phyloP scores from a whole-genome alignment of 306 rosid species.

The Cucumis cinereus region DNA sequence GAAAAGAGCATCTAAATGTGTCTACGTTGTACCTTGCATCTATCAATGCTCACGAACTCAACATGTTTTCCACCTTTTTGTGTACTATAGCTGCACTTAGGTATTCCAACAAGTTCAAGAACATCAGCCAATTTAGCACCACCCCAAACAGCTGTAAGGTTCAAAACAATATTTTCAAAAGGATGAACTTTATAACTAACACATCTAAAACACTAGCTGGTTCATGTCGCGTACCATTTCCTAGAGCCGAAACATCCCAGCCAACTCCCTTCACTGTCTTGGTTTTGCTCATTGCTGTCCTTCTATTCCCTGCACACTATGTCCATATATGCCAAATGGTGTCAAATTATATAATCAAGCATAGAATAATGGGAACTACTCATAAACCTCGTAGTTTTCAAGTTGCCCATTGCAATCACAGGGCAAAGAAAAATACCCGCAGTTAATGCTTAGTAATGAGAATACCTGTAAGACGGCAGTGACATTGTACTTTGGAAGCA shows the following conservation, averaged over 20 bases:
- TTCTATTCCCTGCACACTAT: conserved; percentile 93
- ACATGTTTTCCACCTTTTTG: conserved; percentile 78
- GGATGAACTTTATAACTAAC: not conserved
- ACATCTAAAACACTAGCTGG: not conserved
- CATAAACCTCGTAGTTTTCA: not conserved
- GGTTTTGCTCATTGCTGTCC: conserved; percentile 92
- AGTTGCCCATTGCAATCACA: not conserved
- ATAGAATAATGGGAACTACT: not conserved
- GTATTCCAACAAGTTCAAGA: conserved; percentile 80
- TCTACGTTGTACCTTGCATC: conserved; percentile 60
- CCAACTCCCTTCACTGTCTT: conserved; percentile 79
- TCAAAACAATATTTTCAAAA: not conserved
- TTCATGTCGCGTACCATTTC: conserved; percentile 56
- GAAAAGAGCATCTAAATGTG: not conserved
- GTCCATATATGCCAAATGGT: conserved; percentile 7
- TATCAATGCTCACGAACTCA: conserved; percentile 83
- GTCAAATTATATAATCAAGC: not conserved
- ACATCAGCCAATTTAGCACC: conserved; percentile 85
- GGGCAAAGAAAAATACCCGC: too few species aligned
- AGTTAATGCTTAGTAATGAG: conserved; percentile 1
- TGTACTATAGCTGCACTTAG: conserved; percentile 41
- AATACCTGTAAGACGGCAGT: conserved; percentile 78
- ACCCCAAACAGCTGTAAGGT: conserved; percentile 77
- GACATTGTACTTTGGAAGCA: conserved; percentile 71
- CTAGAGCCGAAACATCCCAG: conserved; percentile 92